Conservation (phyloP, 306 rosid genomes). For the Dalbergia cultrata region DNA sequence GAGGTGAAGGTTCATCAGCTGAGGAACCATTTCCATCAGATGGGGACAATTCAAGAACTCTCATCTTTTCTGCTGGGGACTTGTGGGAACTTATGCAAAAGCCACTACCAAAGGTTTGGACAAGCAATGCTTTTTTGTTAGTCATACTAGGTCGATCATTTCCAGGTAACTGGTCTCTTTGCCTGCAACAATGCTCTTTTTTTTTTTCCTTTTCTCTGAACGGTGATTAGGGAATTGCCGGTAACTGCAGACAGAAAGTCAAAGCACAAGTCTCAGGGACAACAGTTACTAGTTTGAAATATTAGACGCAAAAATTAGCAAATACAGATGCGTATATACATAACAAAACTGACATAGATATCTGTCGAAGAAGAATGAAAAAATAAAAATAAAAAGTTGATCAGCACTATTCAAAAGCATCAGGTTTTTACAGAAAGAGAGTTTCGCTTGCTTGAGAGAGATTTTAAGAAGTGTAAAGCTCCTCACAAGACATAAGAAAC, state of each 20-base stretch:
- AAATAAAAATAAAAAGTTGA: neutral
- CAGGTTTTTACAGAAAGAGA: neutral
- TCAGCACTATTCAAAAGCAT: constrained; percentile 9
- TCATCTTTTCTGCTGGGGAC: constrained; percentile 39
- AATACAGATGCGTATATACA: neutral
- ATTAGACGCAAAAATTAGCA: neutral
- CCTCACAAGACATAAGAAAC: neutral
- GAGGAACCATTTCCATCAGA: constrained; percentile 58
- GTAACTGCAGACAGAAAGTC: constrained; percentile 30
- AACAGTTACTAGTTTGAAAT: constrained; percentile 25
- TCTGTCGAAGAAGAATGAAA: constrained; percentile 26
- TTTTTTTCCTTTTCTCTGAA: neutral
- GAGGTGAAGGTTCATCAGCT: constrained; percentile 55
- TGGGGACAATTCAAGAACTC: constrained; percentile 38
- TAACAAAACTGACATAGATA: constrained; percentile 28
- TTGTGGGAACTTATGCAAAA: constrained; percentile 34
- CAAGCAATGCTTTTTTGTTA: constrained; percentile 41
- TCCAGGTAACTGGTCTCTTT: constrained; percentile 10
- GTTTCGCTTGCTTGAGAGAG: neutral
- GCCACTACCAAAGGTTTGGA: constrained; percentile 28
- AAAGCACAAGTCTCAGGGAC: constrained; percentile 31
- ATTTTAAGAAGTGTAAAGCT: neutral
- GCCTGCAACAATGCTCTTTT: neutral
- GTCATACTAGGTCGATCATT: constrained; percentile 29
- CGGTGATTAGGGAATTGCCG: constrained; percentile 8